Evolutionary conservation across 768 basidiomycete species (phyloP).

Genomic region (Dictyophora rubrovolvata): DNA sequence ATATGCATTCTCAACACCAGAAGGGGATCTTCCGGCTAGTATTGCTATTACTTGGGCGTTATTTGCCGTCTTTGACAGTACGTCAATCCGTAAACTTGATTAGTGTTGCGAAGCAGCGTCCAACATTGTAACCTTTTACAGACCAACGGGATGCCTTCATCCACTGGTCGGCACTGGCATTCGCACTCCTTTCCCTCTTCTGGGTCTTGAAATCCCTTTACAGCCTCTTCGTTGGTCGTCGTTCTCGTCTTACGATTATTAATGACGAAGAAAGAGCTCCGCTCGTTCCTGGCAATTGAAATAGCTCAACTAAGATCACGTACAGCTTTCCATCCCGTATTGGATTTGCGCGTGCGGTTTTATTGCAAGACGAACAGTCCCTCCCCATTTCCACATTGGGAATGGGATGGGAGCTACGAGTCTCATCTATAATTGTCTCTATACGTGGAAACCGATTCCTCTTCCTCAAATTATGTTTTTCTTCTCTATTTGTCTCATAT

Average conservation of each 20-base stretch:
- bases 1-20: conserved; percentile 83
- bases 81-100: conserved; percentile 3
- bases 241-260: conserved; percentile 46
- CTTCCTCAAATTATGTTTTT: too few species aligned
- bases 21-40: conserved; percentile 89
- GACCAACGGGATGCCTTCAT: conserved; percentile 66
- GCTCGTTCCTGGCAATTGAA: conserved; percentile 38
- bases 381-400: too few species aligned
- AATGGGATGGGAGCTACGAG: too few species aligned
- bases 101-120: conserved; percentile 12
- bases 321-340: too few species aligned
- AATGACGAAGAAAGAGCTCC: conserved; percentile 85
- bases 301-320: too few species aligned
- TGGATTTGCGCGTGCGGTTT: too few species aligned
- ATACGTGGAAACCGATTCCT: too few species aligned
- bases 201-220: conserved; percentile 73
- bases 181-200: conserved; percentile 74
- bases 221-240: conserved; percentile 34
- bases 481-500: too few species aligned
- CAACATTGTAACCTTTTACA: conserved; percentile 8
- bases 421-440: too few species aligned
- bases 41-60: conserved; percentile 90
- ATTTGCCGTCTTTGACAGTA: conserved; percentile 74
- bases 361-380: too few species aligned
- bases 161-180: conserved; percentile 82